These are phyloP conservation scores for Alternaria longipes DNA, from an alignment of 2,329 filamentous ascomycete species.

Conservation along the genomic window DNA sequence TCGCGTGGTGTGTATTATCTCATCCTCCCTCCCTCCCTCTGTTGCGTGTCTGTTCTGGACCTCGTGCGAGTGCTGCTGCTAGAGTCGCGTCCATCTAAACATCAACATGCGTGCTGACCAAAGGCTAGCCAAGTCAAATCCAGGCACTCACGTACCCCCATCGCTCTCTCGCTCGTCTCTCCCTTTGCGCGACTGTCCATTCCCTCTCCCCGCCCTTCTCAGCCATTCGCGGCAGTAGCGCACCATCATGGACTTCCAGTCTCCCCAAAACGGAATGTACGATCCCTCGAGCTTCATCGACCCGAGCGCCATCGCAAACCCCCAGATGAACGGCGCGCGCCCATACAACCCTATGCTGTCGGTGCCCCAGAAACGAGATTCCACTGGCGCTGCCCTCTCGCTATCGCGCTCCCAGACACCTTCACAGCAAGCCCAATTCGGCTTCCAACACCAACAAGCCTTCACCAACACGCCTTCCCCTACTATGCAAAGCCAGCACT, in stretches of 20 bases:
- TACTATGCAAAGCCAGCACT: constrained; percentile 84
- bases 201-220: constrained; percentile 1
- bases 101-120: constrained; percentile 44
- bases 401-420: constrained; percentile 95
- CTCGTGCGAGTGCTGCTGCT: constrained; percentile 27
- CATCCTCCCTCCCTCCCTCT: constrained; percentile 15
- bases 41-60: constrained; percentile 26
- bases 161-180: constrained; percentile 15
- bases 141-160: constrained; percentile 35
- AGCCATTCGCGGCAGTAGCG: constrained; percentile 30
- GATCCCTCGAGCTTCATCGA: constrained; percentile 51
- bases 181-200: constrained; percentile 21
- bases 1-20: constrained; percentile 37
- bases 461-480: constrained; percentile 94
- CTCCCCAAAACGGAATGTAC: constrained; percentile 49
- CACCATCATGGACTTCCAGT: constrained; percentile 49
- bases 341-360: constrained; percentile 80
- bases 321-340: constrained; percentile 77
- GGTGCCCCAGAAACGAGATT: constrained; percentile 93
- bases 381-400: constrained; percentile 83
- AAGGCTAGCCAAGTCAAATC: constrained; percentile 37
- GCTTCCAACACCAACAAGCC: constrained; percentile 72
- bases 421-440: constrained; percentile 71
- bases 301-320: constrained; percentile 51
- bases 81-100: constrained; percentile 39